Conservation (phyloP, 805 yeast species). For the Saturnispora quitensis region DNA sequence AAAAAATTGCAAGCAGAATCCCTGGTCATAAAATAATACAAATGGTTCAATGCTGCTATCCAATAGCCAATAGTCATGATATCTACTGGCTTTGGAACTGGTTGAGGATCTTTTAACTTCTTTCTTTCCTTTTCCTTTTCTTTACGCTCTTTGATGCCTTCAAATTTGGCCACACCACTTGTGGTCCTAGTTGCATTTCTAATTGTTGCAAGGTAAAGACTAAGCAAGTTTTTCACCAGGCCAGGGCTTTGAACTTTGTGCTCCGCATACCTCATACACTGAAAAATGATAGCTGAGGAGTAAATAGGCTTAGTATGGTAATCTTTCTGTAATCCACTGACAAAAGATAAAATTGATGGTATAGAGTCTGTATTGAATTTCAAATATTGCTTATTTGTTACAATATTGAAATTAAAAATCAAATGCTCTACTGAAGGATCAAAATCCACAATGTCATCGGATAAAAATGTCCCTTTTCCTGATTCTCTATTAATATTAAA, state of each 20-base stretch:
- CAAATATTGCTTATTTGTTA: conserved; percentile 50
- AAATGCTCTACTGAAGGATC: conserved; percentile 26
- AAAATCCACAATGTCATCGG: conserved; percentile 27
- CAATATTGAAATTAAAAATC: conserved; percentile 47
- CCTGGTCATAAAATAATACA: conserved; percentile 67
- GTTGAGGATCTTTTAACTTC: conserved; percentile 10
- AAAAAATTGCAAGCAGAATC: conserved; percentile 48
- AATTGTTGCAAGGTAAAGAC: conserved; percentile 52
- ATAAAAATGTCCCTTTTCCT: conserved; percentile 21
- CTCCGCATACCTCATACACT: conserved; percentile 61
- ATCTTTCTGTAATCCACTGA: conserved; percentile 36
- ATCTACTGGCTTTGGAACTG: conserved; percentile 32
- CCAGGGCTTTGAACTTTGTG: conserved; percentile 44
- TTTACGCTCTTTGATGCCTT: conserved; percentile 18
- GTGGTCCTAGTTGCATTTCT: conserved; percentile 51
- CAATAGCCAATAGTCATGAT: conserved; percentile 74
- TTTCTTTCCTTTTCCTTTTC: conserved; percentile 11
- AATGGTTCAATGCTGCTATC: conserved; percentile 71
- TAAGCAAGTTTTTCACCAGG: conserved; percentile 49
- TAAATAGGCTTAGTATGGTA: conserved; percentile 41
- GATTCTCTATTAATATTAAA: not conserved
- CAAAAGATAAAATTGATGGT: conserved; percentile 39
- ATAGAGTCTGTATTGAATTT: conserved; percentile 52
- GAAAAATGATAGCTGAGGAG: conserved; percentile 65
- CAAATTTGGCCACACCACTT: conserved; percentile 41